phyloP scores from a whole-genome alignment of 2,329 filamentous ascomycete species.

The Periconia sp. region DNA sequence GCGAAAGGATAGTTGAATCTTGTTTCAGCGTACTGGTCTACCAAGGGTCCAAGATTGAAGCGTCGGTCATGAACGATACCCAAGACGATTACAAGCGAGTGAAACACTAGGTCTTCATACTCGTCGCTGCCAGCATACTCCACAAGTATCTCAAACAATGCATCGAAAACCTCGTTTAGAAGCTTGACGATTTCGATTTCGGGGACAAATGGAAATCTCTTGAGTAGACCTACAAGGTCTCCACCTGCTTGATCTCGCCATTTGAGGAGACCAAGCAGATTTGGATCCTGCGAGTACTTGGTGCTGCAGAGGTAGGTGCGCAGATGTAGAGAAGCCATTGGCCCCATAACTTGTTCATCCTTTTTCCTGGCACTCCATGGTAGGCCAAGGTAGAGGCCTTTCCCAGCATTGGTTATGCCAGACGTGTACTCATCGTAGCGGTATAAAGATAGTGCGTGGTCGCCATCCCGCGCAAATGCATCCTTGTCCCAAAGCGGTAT shows the following conservation, averaged over 20 bases:
- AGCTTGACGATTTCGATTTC: constrained; percentile 98
- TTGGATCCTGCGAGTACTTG: constrained; percentile 88
- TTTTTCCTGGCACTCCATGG: constrained; percentile 80
- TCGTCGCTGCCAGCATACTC: constrained; percentile 91
- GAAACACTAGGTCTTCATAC: constrained; percentile 91
- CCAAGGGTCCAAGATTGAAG: constrained; percentile 88
- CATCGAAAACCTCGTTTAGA: constrained; percentile 84
- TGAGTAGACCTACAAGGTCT: constrained; percentile 75
- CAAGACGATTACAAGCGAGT: constrained; percentile 84
- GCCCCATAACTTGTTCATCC: constrained; percentile 75
- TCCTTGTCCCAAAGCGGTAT: constrained; percentile 92
- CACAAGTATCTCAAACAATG: constrained; percentile 88
- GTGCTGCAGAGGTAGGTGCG: constrained; percentile 94
- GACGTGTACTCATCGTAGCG: constrained; percentile 91
- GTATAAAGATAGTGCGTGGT: constrained; percentile 82
- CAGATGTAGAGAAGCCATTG: constrained; percentile 78
- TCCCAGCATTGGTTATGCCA: constrained; percentile 72
- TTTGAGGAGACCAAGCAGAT: constrained; percentile 79
- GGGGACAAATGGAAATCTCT: constrained; percentile 87
- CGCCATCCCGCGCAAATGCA: constrained; percentile 86
- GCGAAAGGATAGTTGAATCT: constrained; percentile 94
- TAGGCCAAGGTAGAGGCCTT: constrained; percentile 84
- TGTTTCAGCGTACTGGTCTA: constrained; percentile 87
- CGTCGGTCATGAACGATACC: constrained; percentile 93
- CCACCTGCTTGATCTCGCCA: constrained; percentile 81